Evolutionary conservation across 306 rosid genomes (phyloP).

Genomic region (Rosa multiflora): DNA sequence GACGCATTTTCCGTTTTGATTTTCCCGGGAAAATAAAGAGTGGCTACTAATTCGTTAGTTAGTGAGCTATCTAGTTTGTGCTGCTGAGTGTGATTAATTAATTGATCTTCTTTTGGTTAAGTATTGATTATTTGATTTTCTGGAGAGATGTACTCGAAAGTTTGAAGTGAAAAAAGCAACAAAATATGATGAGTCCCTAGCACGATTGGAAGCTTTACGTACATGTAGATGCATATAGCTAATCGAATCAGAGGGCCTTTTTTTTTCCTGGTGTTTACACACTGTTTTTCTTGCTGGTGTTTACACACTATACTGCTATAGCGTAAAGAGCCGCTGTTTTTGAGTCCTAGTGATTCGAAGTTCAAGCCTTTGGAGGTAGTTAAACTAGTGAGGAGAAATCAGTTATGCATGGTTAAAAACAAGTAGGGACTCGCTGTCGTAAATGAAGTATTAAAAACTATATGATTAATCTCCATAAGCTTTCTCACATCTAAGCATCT

Average conservation of each 20-base stretch:
- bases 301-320: neutral
- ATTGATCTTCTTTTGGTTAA: too few relatives aligned
- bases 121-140: neutral
- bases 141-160: neutral
- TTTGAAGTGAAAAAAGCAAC: neutral
- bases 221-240: neutral
- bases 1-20: slow-evolving; percentile 5
- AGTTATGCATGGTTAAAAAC: too few relatives aligned
- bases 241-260: neutral
- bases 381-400: too few relatives aligned
- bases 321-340: neutral
- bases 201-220: neutral
- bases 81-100: neutral
- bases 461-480: too few relatives aligned
- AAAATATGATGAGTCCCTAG: neutral
- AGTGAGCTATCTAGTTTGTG: neutral
- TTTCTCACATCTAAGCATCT: too few relatives aligned
- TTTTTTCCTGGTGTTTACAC: neutral
- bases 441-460: too few relatives aligned
- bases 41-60: neutral
- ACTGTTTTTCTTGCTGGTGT: neutral
- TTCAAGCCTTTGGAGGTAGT: too few relatives aligned
- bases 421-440: too few relatives aligned
- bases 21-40: slow-evolving; percentile 23
- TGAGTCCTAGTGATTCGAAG: too few relatives aligned